Evolutionary conservation across 2,329 filamentous ascomycete species (phyloP).

Genomic region (Aspergillus novoparasiticus): DNA sequence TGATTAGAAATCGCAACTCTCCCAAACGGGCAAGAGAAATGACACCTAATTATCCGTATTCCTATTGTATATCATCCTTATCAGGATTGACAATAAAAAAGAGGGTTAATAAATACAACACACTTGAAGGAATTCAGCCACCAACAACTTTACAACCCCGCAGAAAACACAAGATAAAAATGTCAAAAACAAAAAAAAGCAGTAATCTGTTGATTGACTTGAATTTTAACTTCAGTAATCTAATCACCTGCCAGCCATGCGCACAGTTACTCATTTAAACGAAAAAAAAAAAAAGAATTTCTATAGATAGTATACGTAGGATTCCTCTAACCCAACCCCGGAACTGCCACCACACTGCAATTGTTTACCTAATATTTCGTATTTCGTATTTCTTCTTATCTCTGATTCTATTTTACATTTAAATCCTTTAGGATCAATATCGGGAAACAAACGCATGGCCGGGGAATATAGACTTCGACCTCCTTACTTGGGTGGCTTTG

Average conservation of each 20-base stretch:
- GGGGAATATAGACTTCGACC: not conserved
- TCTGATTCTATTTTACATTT: not conserved
- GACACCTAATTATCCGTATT: not conserved
- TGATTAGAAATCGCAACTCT: not conserved
- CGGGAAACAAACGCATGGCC: too few relatives aligned
- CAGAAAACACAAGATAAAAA: too few relatives aligned
- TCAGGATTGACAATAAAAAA: not conserved
- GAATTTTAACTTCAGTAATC: not conserved
- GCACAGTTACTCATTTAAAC: not conserved
- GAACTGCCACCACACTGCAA: too few relatives aligned
- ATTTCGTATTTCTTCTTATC: not conserved
- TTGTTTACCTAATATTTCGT: too few relatives aligned
- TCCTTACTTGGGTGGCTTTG: not conserved
- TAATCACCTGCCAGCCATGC: conserved; percentile 1
- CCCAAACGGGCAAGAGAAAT: not conserved
- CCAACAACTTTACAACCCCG: too few relatives aligned
- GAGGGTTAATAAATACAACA: not conserved
- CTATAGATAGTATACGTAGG: not conserved
- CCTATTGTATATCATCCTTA: not conserved
- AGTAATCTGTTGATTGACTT: too few relatives aligned
- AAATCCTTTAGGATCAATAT: too few relatives aligned
- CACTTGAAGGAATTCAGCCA: too few relatives aligned
- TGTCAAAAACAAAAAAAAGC: too few relatives aligned
- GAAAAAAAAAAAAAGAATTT: not conserved
- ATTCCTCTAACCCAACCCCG: too few relatives aligned